Percentiles rank a stretch among this genome's conserved stretches.
These are phyloP conservation scores for Nitzschia palea DNA, from an alignment of 108 stramenopile species.

Conservation along the genomic window DNA sequence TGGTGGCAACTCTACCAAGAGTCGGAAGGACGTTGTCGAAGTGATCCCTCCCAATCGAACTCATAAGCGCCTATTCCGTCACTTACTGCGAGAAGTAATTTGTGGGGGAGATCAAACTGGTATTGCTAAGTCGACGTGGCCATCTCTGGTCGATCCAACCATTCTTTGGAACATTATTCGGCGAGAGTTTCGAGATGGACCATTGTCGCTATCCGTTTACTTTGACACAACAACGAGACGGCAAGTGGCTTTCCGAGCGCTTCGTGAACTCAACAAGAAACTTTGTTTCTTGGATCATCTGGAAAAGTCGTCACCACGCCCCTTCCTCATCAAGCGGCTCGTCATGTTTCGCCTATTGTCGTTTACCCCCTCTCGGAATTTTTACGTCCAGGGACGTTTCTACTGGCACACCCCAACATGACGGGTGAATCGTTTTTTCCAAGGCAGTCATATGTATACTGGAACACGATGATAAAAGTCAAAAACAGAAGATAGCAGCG, in stretches of 20 bases:
- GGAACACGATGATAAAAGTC: slow-evolving; percentile 24
- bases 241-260: slow-evolving; percentile 67
- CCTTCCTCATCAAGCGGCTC: slow-evolving; percentile 16
- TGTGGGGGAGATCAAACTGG: slow-evolving; percentile 28
- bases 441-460: slow-evolving; percentile 74
- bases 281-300: slow-evolving; percentile 54
- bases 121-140: slow-evolving; percentile 33
- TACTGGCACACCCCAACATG: slow-evolving; percentile 81
- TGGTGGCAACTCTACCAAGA: not conserved
- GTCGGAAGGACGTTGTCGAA: not conserved
- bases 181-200: slow-evolving; percentile 65
- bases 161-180: slow-evolving; percentile 53
- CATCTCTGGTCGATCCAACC: slow-evolving; percentile 31
- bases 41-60: not conserved
- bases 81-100: slow-evolving; percentile 63
- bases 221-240: slow-evolving; percentile 45
- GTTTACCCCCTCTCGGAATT: slow-evolving; percentile 25
- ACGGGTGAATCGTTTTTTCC: slow-evolving; percentile 62
- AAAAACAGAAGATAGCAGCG: not conserved
- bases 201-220: slow-evolving; percentile 24
- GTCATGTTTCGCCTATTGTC: slow-evolving; percentile 36
- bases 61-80: slow-evolving; percentile 48
- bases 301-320: slow-evolving; percentile 12
- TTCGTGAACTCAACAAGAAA: slow-evolving; percentile 76
- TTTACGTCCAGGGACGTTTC: slow-evolving; percentile 71